Evolutionary conservation across 495 filamentous ascomycete species (phyloP).

Genomic region (Aspergillus asperescens): DNA sequence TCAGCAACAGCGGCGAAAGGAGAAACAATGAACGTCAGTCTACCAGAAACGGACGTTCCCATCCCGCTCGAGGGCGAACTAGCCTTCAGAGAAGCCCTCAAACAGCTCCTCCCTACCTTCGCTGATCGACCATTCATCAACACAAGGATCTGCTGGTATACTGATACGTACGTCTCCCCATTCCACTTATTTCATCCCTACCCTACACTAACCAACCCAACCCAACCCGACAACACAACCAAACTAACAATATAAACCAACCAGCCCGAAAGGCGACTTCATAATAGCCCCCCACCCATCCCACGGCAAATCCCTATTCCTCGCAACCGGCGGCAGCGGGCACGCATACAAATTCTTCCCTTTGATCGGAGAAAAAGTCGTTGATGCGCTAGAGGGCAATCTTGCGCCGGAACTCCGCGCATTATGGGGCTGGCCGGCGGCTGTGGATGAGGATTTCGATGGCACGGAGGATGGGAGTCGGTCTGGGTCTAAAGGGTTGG

Average conservation of each 20-base stretch:
- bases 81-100: slow-evolving; percentile 56
- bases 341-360: slow-evolving; percentile 90
- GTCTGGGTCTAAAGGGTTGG: slow-evolving; percentile 25
- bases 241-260: background rate
- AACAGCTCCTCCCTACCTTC: slow-evolving; percentile 58
- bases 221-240: background rate
- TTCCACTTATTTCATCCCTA: background rate
- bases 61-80: slow-evolving; percentile 57
- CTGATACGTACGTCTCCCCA: slow-evolving; percentile 55
- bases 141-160: slow-evolving; percentile 87
- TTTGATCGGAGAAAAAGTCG: slow-evolving; percentile 72
- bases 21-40: slow-evolving; percentile 36
- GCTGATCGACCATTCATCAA: slow-evolving; percentile 57
- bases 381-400: slow-evolving; percentile 56
- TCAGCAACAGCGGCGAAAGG: slow-evolving; percentile 2
- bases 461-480: slow-evolving; percentile 55
- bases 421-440: slow-evolving; percentile 65
- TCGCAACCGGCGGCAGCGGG: slow-evolving; percentile 80
- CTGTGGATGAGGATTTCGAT: slow-evolving; percentile 29
- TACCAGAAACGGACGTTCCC: slow-evolving; percentile 34
- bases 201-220: background rate
- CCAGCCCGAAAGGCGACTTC: slow-evolving; percentile 65
- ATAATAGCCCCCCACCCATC: slow-evolving; percentile 70
- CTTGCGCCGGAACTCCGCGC: slow-evolving; percentile 52
- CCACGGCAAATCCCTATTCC: slow-evolving; percentile 62